Base-by-base conservation (phyloP, 2,329 filamentous ascomycete genomes). In the Aspergillus brasiliensis region DNA sequence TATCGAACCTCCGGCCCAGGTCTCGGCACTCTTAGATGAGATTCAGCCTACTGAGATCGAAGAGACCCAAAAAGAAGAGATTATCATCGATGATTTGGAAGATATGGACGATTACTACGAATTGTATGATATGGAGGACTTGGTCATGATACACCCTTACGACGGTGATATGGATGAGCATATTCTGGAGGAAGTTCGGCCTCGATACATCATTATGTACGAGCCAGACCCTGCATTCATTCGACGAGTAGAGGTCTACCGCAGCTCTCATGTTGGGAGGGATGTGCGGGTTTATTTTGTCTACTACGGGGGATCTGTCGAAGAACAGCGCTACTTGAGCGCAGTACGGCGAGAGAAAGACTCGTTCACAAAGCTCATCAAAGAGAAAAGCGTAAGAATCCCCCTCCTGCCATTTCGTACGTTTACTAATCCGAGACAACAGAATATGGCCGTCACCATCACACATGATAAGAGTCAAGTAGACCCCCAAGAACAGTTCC, bases 151-250 rank as follows among this genome's bases (percentile, higher is more conserved):
- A 17, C 95, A 98, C 74, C 90, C 95, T 1, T 99, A 97, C 73
- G 92, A 97, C 61, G 93, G 93, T 10, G 95, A 98, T 73, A 90
- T 94, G 80, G 95, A 99, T 74, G 95, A 98, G 73, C 91, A 96
- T 73, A 84, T 98, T n/a, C 84, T 99, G 1, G 94, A 99, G 74
- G 95, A 99, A 77, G 84, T 95, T 59, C 92, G 91, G 71, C 95
- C 95, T 34, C 88, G 91, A 61, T 97, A 97, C 75, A 92, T 99
- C 60, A 90, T 99, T 78, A 98, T 99, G 95, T 99, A 97, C 76
- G 95, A 98, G 73, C 94, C 95, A 1, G 92, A 98, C 66, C 88
- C 94, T 3, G 88, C 94, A 3, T 99, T 99, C 75, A 97, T 98
- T 70, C 88, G 95, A 13, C 85, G 94, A 38, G 90, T 99, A 19